Percentiles rank a stretch among this genome's conserved stretches.
These are phyloP conservation scores for Ustilago tritici DNA, from an alignment of 1,284 basidiomycete species.

Conservation along the genomic window DNA sequence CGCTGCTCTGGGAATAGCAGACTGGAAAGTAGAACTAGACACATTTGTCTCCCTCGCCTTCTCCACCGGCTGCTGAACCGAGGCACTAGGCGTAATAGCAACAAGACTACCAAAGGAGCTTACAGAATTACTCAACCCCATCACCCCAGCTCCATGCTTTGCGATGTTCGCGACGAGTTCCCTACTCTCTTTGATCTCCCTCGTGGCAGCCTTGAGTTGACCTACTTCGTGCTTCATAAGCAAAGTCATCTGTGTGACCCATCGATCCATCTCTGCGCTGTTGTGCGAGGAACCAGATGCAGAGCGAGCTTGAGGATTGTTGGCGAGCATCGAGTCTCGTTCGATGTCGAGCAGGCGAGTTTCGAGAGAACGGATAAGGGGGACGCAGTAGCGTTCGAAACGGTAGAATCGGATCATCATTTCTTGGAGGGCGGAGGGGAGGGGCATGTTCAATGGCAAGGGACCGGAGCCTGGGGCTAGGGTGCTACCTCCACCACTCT, in stretches of 20 bases:
- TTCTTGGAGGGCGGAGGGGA: constrained; percentile 64
- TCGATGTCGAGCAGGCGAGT: constrained; percentile 65
- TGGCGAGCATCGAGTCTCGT: constrained; percentile 63
- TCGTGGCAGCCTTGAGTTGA: constrained; percentile 59
- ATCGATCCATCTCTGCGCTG: constrained; percentile 62
- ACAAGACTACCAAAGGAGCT: constrained; percentile 32
- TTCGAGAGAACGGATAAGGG: constrained; percentile 65
- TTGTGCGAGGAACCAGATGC: constrained; percentile 15
- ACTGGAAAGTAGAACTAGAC: constrained; percentile 49
- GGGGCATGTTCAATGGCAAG: constrained; percentile 52
- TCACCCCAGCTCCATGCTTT: constrained; percentile 10
- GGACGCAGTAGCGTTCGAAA: constrained; percentile 67
- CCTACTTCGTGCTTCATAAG: constrained; percentile 69
- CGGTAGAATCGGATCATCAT: constrained; percentile 69
- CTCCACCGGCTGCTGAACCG: constrained; percentile 14
- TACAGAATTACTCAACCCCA: constrained; percentile 21
- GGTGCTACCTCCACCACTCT: constrained; percentile 17
- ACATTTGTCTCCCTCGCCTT: constrained; percentile 33
- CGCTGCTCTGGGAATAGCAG: constrained; percentile 30
- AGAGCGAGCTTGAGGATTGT: constrained; percentile 31
- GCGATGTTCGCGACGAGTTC: constrained; percentile 53
- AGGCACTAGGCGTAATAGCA: constrained; percentile 28
- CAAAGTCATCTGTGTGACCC: constrained; percentile 64
- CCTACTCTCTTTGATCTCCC: constrained; percentile 56
- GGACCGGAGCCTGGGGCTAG: constrained; percentile 56